Evolutionary conservation across 441 rosid genomes (phyloP).

Genomic region (Adansonia grandidieri): DNA sequence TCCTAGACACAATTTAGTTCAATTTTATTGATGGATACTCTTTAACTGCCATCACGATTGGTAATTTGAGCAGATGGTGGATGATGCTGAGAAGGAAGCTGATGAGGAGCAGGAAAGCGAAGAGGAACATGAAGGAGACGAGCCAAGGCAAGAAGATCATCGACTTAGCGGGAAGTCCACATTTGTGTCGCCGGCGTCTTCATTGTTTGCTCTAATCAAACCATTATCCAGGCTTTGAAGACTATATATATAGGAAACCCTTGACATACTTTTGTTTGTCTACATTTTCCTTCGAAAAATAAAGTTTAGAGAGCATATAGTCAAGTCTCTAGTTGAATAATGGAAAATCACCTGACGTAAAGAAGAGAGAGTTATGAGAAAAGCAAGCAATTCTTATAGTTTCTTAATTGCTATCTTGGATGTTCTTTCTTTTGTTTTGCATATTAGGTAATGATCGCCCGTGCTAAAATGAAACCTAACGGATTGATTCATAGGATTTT

Average conservation of each 20-base stretch:
- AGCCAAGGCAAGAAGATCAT: not conserved
- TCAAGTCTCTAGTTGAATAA: conserved; percentile 8
- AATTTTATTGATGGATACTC: too few species aligned
- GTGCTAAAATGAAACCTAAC: not conserved
- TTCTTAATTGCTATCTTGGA: not conserved
- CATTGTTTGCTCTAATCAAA: conserved; percentile 25
- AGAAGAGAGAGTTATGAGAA: not conserved
- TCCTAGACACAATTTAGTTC: not conserved
- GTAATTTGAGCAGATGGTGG: conserved; percentile 33
- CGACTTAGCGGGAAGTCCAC: conserved; percentile 3
- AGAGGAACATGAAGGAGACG: conserved; percentile 13
- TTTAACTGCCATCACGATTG: not conserved
- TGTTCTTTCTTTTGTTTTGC: conserved; percentile 12
- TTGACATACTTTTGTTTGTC: conserved; percentile 2
- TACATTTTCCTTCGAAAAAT: conserved; percentile 8
- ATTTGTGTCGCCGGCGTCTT: conserved; percentile 21
- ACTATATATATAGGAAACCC: conserved; percentile 12
- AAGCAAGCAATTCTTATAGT: not conserved
- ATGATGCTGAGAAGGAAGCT: conserved; percentile 39
- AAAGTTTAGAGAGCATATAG: not conserved
- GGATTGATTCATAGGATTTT: not conserved
- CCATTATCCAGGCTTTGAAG: conserved; percentile 28
- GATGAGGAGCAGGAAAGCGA: conserved; percentile 27
- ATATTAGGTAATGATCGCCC: not conserved
- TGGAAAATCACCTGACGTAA: not conserved